These are phyloP conservation scores for Boletellus ananiceps DNA, from an alignment of 768 basidiomycete species.

Conservation along the genomic window DNA sequence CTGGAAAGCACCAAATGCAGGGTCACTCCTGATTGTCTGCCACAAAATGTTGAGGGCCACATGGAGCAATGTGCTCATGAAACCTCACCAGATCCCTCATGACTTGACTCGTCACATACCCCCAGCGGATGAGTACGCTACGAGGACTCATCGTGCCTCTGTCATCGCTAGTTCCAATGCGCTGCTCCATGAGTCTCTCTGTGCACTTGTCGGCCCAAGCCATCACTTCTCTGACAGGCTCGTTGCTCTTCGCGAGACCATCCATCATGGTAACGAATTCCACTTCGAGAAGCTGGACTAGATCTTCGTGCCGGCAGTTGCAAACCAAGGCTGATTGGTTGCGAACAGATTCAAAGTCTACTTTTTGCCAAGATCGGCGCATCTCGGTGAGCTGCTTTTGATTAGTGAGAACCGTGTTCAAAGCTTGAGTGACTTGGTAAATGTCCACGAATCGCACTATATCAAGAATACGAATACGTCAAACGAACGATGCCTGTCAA, in stretches of 20 bases:
- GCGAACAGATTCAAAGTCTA: slow-evolving; percentile 87
- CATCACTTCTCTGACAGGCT: slow-evolving; percentile 86
- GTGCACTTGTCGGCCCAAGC: slow-evolving; percentile 90
- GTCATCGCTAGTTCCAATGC: slow-evolving; percentile 60
- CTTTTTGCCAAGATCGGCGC: slow-evolving; percentile 82
- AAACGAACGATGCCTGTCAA: not conserved
- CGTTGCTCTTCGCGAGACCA: slow-evolving; percentile 60
- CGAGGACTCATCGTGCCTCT: slow-evolving; percentile 79
- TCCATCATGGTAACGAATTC: slow-evolving; percentile 81
- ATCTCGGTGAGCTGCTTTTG: slow-evolving; percentile 82
- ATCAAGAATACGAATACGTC: slow-evolving; percentile 13
- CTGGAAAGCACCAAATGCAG: slow-evolving; percentile 89
- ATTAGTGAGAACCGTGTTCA: slow-evolving; percentile 84
- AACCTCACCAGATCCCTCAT: slow-evolving; percentile 81
- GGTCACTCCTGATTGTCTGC: slow-evolving; percentile 88
- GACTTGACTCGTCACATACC: slow-evolving; percentile 88
- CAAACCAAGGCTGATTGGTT: slow-evolving; percentile 92
- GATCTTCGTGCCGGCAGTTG: slow-evolving; percentile 88
- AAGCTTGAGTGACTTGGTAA: slow-evolving; percentile 85
- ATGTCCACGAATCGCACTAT: slow-evolving; percentile 88
- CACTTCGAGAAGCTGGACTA: slow-evolving; percentile 79
- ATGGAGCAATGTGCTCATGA: not conserved
- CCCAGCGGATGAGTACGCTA: slow-evolving; percentile 86
- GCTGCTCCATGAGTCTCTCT: slow-evolving; percentile 74
- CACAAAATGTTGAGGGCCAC: slow-evolving; percentile 2